Evolutionary conservation across 2,329 filamentous ascomycete species (phyloP).

Genomic region (Stachybotrys elegans): DNA sequence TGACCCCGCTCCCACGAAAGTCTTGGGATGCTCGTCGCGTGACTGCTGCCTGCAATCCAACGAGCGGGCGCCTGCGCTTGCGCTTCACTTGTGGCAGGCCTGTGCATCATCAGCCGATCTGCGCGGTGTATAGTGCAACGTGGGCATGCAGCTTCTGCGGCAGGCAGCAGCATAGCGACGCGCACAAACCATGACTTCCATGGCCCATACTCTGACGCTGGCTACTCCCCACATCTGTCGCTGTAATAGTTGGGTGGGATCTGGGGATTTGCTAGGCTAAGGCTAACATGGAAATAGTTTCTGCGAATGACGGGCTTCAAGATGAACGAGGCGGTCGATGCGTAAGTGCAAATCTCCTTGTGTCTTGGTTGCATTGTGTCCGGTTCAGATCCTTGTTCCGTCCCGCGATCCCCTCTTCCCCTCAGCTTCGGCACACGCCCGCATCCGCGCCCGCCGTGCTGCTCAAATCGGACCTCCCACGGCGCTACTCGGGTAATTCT

Average conservation of each 20-base stretch:
- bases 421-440: slow-evolving; percentile 7
- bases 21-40: not conserved
- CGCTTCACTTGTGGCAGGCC: too few relatives aligned
- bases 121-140: too few relatives aligned
- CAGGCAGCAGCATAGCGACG: too few relatives aligned
- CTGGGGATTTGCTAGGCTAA: slow-evolving; percentile 4
- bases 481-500: slow-evolving; percentile 20
- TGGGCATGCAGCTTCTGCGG: not conserved
- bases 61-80: too few relatives aligned
- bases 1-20: too few relatives aligned
- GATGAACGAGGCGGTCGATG: slow-evolving; percentile 49
- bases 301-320: slow-evolving; percentile 45
- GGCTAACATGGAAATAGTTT: slow-evolving; percentile 32
- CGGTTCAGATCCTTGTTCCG: slow-evolving; percentile 8
- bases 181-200: not conserved
- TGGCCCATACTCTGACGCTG: not conserved
- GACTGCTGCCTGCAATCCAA: too few relatives aligned
- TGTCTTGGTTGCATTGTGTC: too few relatives aligned
- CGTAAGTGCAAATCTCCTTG: slow-evolving; percentile 40
- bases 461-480: slow-evolving; percentile 6
- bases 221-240: not conserved
- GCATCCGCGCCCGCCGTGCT: not conserved
- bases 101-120: too few relatives aligned
- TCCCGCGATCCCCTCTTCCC: slow-evolving; percentile 4
- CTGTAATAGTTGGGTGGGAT: not conserved